Base-by-base conservation (phyloP, 257 asterid species). In the Hygrophila difformis region DNA sequence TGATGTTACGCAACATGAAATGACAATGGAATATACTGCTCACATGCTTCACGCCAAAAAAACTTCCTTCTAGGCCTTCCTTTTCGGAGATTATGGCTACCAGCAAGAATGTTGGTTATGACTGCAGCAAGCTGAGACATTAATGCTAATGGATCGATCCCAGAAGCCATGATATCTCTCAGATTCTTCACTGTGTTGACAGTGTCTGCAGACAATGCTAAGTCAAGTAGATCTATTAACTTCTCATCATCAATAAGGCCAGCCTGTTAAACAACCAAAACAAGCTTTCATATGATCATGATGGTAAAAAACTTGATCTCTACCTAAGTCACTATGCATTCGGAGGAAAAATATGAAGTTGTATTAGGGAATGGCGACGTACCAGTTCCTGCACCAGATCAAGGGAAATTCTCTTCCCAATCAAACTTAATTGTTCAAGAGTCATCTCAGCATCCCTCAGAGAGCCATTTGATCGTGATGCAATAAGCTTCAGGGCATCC, bases 401-500 rank as follows among this genome's bases (percentile, higher is more conserved):
- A 28, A 91, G 78, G n/a, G 95, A 79, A 47, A 91, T 69, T 71
- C 77, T 78, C 73, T 76, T 82, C 70, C 96, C 99, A 6, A 91
- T 82, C 64, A 91, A 71, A 68, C 94, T 76, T 76, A 91, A 53
- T 63, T 91, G 96, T 69, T 86, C 99, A 55, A 91, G 81, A 35
- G 99, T 86, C 99, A 91, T 91, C 69, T 82, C 96, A 39, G 96
- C 99, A 61, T 91, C 99, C 54, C 96, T 78, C 51, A 91, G 59
- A 24, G 99, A 91, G 45, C 99, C 99, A 67, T 86, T 94, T 17
- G 99, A 82, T 65, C 91, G 83, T 42, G 95, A 70, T 23, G 99
- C 93, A 58, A 86, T 80, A 63, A 91, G 95, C 74, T 86, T 91
- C 59, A 91, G 46, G 6, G 99, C 99, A 55, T 86, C 93, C 81